A percentile compares a stretch with the other conserved stretches of the same genome.
phyloP scores from a whole-genome alignment of 1,284 basidiomycete genomes.

The Ustilago loliicola region DNA sequence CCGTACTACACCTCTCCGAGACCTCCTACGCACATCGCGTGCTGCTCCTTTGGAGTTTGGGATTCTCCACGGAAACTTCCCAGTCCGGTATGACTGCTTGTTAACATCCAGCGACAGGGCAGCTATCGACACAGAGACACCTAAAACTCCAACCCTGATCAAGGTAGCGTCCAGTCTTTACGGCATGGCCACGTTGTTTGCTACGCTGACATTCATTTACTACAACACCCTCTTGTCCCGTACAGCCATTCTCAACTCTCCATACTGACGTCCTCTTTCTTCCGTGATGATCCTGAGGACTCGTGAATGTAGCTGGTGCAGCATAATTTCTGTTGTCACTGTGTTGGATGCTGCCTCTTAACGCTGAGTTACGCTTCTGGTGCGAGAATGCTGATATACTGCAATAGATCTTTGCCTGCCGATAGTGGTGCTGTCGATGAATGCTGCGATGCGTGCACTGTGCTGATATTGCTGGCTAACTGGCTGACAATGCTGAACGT shows the following conservation, averaged over 20 bases:
- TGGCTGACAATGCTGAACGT: not conserved
- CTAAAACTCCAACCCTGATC: too few relatives aligned
- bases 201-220: not conserved
- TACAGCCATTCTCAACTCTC: not conserved
- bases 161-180: too few relatives aligned
- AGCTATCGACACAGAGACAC: too few relatives aligned
- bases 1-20: too few relatives aligned
- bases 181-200: too few relatives aligned
- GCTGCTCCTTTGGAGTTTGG: too few relatives aligned
- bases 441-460: not conserved
- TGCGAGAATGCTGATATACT: not conserved
- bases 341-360: not conserved
- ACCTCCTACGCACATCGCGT: too few relatives aligned
- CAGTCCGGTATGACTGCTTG: too few relatives aligned
- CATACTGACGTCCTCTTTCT: too few relatives aligned
- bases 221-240: not conserved
- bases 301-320: not conserved
- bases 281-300: not conserved
- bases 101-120: too few relatives aligned
- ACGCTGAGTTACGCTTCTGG: not conserved
- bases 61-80: too few relatives aligned
- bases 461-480: not conserved
- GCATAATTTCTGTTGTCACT: not conserved
- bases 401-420: not conserved
- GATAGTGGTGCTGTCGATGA: not conserved